A percentile compares a stretch with the other conserved stretches of the same genome.
These are phyloP conservation scores for Ganoderma multipileum DNA, from an alignment of 1,284 basidiomycete genomes.

Conservation along the genomic window DNA sequence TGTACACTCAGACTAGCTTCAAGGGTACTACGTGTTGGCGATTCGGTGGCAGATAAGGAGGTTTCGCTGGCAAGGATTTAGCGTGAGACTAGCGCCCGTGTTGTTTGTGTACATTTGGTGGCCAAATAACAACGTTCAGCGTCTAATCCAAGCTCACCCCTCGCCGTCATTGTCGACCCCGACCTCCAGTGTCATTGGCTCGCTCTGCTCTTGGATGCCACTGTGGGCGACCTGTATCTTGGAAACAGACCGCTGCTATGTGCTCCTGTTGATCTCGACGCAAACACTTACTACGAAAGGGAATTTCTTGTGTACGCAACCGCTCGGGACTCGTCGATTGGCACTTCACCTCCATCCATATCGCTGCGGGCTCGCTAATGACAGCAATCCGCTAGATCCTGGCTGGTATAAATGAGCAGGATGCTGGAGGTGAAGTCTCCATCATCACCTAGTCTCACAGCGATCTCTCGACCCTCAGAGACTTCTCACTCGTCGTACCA, in stretches of 20 bases:
- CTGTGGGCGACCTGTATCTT: conserved; percentile 8
- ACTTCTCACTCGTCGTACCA: not conserved
- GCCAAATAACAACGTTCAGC: not conserved
- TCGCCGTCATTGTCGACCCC: not conserved
- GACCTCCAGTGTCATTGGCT: conserved; percentile 5
- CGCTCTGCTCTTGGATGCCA: not conserved
- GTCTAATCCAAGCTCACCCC: not conserved
- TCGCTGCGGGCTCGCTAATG: not conserved
- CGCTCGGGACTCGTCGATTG: not conserved
- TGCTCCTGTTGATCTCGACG: not conserved
- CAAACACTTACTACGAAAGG: conserved; percentile 1
- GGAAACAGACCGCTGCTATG: not conserved
- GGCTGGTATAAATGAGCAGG: not conserved
- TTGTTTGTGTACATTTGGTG: not conserved
- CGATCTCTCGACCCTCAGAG: not conserved
- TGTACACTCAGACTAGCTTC: no score
- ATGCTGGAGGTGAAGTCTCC: not conserved
- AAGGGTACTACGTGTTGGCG: no score
- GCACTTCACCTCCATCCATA: conserved; percentile 4
- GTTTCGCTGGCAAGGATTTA: no score
- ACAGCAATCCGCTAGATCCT: no score
- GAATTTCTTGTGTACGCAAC: conserved; percentile 2
- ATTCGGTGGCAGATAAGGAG: no score
- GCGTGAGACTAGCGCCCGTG: not conserved
- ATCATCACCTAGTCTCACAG: not conserved